Percentiles rank a stretch among this genome's conserved stretches.
phyloP scores from a whole-genome alignment of 1,139 yeast genomes.

The Candida labiduridarum region DNA sequence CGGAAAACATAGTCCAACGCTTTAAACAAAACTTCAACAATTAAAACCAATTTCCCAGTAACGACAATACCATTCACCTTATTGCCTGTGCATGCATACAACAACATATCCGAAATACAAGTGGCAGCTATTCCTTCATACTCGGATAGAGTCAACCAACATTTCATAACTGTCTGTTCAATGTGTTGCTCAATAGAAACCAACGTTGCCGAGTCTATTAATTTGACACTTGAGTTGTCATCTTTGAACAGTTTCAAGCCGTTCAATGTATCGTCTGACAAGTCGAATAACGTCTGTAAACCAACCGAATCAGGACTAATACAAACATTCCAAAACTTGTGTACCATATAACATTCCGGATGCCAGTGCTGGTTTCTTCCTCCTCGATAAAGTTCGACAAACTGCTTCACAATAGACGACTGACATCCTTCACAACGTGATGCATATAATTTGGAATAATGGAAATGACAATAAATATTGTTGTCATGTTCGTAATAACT shows the following conservation, averaged over 20 bases:
- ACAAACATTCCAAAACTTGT: constrained; percentile 93
- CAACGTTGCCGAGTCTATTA: constrained; percentile 53
- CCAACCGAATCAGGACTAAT: constrained; percentile 70
- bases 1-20: constrained; percentile 63
- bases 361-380: constrained; percentile 99
- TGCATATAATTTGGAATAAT: constrained; percentile 83
- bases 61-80: constrained; percentile 70
- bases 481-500: constrained; percentile 89
- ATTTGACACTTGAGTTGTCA: constrained; percentile 10
- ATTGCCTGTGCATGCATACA: constrained; percentile 77
- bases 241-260: constrained; percentile 13
- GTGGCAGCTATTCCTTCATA: constrained; percentile 94
- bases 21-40: constrained; percentile 73
- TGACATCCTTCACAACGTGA: constrained; percentile 93
- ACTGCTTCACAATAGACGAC: constrained; percentile 88
- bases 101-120: constrained; percentile 89
- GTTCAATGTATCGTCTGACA: constrained; percentile 24
- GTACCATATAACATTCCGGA: constrained; percentile 98
- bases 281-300: constrained; percentile 27
- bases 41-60: constrained; percentile 73
- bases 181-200: constrained; percentile 63
- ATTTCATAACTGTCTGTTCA: constrained; percentile 69
- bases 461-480: constrained; percentile 86
- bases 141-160: constrained; percentile 87
- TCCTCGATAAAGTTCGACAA: constrained; percentile 88